Evolutionary conservation across 2,329 filamentous ascomycete genomes (phyloP), one percentile per base, ranked within the genome.

Genomic region (Fonsecaea erecta): DNA sequence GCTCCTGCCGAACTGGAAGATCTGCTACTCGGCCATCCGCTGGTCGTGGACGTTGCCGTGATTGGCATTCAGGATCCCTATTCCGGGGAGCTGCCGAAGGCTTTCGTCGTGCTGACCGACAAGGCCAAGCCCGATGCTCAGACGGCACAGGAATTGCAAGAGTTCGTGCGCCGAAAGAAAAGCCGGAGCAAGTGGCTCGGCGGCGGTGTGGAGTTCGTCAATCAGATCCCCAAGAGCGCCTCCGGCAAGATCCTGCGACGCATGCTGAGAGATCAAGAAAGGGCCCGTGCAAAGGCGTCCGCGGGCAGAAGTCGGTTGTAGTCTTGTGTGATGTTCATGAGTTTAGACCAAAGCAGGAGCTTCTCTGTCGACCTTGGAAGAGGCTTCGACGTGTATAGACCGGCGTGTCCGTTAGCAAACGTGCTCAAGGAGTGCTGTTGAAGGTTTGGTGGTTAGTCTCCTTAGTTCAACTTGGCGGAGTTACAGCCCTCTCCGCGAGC

Each of bases 1-100:
- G 84, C 86, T 6, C 87, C 87, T 0, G 86, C 86, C 0, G 87
- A 89, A 72, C 78, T 90, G 0, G 87, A 90, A 71, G 85, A 88
- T 68, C 71, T 85, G 1, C 74, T 89, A n/a, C 79, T 88, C 0
- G 83, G 85, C 0, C 85, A 89, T 66, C 72, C 76, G 0, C 79
- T 79, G 14, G 82, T 89, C 0, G 83, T 84, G 46, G 86, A 89
- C 71, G 81, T 79, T 0, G 86, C 86, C 0, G 84, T 87, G 0
- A 75, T 86, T 52, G 82, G 82, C 0, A 76, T 86, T 7, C 74
- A 74, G 1, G 83, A 87, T 65, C 83, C 87, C 3, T 83, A 84
- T 57, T 79, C 84, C 0, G 85, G 84, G 0, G 84, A 88, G 71
- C 75, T 80, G 26, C 85, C 85, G 0, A 84, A 86, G 73, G 86